Conservation (phyloP, 345 rosid species). For the Zanthoxylum bungeanum region DNA sequence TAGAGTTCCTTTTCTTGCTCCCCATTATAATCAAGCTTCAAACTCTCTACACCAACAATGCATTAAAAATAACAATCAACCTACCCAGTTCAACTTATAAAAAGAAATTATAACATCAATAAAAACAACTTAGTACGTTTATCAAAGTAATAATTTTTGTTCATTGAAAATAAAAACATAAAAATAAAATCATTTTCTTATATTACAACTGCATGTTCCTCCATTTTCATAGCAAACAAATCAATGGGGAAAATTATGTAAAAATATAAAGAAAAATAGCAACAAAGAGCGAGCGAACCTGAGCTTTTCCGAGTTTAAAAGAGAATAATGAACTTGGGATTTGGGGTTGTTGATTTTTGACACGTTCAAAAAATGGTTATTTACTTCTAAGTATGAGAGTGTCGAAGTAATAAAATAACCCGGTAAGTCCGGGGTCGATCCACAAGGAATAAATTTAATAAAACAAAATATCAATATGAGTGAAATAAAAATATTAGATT, state of each 20-base stretch:
- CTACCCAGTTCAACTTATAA: background rate
- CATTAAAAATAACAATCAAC: background rate
- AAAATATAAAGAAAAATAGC: too few relatives aligned
- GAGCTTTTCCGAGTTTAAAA: too few relatives aligned
- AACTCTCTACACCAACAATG: background rate
- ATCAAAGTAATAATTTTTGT: background rate
- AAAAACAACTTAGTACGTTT: background rate
- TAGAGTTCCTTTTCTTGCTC: slow-evolving; percentile 50
- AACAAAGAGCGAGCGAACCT: background rate
- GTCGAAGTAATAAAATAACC: too few relatives aligned
- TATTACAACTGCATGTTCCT: too few relatives aligned
- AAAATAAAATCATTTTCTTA: background rate
- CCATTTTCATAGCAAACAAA: too few relatives aligned
- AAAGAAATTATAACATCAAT: background rate
- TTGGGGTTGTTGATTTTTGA: background rate
- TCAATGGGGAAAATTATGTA: too few relatives aligned
- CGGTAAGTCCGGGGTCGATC: too few relatives aligned
- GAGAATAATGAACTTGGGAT: background rate
- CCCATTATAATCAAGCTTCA: slow-evolving; percentile 44
- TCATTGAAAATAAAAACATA: background rate
- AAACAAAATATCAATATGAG: too few relatives aligned
- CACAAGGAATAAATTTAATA: too few relatives aligned
- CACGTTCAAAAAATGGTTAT: too few relatives aligned
- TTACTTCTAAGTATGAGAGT: too few relatives aligned
- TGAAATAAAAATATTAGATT: too few relatives aligned